phyloP scores from a whole-genome alignment of 1,284 basidiomycete species.

The Fomitiporia mediterranea region DNA sequence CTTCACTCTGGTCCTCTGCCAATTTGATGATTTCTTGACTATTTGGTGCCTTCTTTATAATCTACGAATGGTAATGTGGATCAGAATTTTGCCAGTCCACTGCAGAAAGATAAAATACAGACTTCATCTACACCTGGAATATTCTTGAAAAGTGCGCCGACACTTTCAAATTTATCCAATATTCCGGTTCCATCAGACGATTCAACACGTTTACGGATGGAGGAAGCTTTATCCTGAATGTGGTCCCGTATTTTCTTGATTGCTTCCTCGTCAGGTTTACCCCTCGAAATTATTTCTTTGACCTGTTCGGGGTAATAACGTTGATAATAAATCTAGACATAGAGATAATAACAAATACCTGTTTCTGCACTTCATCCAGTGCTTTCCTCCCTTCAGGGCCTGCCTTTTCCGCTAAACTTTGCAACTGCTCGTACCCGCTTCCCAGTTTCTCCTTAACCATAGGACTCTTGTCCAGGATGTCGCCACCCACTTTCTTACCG shows the following conservation, averaged over 20 bases:
- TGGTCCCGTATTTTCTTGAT: conserved; percentile 27
- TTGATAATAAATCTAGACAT: neutral
- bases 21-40: conserved; percentile 29
- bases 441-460: conserved; percentile 33
- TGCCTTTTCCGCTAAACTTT: conserved; percentile 29
- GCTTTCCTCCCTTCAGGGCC: conserved; percentile 36
- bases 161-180: conserved; percentile 28
- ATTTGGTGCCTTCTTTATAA: conserved; percentile 29
- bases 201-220: conserved; percentile 29
- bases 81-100: no score
- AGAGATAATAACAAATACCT: conserved; percentile 24
- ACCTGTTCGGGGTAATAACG: conserved; percentile 22
- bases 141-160: conserved; percentile 27
- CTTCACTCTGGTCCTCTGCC: conserved; percentile 29
- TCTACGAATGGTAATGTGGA: no score
- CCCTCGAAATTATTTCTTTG: conserved; percentile 28
- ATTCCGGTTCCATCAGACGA: conserved; percentile 15
- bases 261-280: conserved; percentile 26
- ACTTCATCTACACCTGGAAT: conserved; percentile 32
- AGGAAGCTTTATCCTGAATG: conserved; percentile 28
- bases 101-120: no score
- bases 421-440: conserved; percentile 31
- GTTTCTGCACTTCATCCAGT: conserved; percentile 30
- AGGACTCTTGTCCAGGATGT: conserved; percentile 32
- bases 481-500: conserved; percentile 30